Evolutionary conservation across 2,329 filamentous ascomycete species (phyloP).

Genomic region (Colletotrichum sp.): DNA sequence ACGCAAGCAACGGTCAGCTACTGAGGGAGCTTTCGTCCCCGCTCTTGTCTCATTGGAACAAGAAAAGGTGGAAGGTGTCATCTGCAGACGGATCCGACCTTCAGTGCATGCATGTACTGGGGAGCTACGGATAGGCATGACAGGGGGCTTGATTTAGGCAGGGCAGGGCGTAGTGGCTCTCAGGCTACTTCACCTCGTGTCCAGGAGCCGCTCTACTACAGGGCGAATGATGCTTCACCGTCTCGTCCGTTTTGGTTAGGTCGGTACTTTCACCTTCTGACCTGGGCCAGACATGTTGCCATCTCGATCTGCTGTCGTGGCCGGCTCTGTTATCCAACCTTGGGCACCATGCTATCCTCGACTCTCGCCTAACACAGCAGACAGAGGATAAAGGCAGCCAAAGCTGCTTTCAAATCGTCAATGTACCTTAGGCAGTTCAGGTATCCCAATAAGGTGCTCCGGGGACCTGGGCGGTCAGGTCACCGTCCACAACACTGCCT

Average conservation of each 20-base stretch:
- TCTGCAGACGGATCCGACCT: conserved; percentile 21
- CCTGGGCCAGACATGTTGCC: background rate
- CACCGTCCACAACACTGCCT: background rate
- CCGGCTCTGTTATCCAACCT: background rate
- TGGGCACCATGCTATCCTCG: background rate
- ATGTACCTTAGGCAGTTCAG: background rate
- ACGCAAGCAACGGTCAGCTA: background rate
- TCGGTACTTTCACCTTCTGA: background rate
- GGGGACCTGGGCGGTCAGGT: background rate
- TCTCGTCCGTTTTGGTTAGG: background rate
- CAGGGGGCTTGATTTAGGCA: background rate
- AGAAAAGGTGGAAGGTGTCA: conserved; percentile 13
- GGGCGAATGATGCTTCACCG: background rate
- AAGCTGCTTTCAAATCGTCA: background rate
- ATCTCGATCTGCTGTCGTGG: background rate
- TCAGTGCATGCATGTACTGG: conserved; percentile 19
- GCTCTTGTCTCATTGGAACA: conserved; percentile 11
- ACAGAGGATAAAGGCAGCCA: background rate
- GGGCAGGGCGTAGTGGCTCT: background rate
- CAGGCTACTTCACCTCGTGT: background rate
- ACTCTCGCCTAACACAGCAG: background rate
- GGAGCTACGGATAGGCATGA: background rate
- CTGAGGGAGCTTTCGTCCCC: conserved; percentile 13
- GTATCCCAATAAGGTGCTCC: background rate
- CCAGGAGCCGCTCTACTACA: background rate